A percentile compares a stretch with the other conserved stretches of the same genome.
These are phyloP conservation scores for Pichia manshurica DNA, from an alignment of 805 yeast species.

Conservation along the genomic window DNA sequence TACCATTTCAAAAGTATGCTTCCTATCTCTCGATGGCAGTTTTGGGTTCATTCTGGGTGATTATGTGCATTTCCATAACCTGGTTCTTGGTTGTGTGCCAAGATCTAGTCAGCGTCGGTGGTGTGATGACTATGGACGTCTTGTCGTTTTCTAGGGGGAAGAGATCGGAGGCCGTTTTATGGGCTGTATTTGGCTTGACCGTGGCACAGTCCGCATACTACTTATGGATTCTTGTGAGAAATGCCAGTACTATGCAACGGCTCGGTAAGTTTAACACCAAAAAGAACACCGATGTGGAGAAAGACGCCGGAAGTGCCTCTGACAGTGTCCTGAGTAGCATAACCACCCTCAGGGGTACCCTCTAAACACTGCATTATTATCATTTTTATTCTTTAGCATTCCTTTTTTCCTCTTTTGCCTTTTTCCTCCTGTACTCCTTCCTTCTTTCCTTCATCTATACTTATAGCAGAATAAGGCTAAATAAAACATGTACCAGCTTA, in stretches of 20 bases:
- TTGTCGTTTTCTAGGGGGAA: conserved; percentile 7
- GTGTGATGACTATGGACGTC: conserved; percentile 13
- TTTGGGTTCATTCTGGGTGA: conserved; percentile 3
- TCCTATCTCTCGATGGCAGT: background rate
- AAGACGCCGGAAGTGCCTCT: conserved; percentile 5
- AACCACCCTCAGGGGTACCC: conserved; percentile 12
- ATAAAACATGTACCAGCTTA: no score
- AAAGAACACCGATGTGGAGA: conserved; percentile 8
- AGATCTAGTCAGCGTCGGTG: conserved; percentile 7
- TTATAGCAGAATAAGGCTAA: conserved; percentile 81
- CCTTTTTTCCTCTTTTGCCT: background rate
- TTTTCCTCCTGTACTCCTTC: background rate
- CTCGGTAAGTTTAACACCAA: background rate
- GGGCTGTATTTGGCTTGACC: conserved; percentile 13
- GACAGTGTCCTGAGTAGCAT: conserved; percentile 16
- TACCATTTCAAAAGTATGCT: conserved; percentile 14
- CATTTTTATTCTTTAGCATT: background rate
- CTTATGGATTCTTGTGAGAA: background rate
- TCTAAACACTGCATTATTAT: conserved; percentile 11
- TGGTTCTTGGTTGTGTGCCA: conserved; percentile 13
- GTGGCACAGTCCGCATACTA: conserved; percentile 7
- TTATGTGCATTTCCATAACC: conserved; percentile 10
- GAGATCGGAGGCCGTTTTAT: conserved; percentile 9
- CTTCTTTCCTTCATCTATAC: background rate
- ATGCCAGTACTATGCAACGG: background rate